Percentiles rank a stretch among this genome's conserved stretches.
phyloP scores from a whole-genome alignment of 768 basidiomycete species.

The Punctularia strigosozonata region DNA sequence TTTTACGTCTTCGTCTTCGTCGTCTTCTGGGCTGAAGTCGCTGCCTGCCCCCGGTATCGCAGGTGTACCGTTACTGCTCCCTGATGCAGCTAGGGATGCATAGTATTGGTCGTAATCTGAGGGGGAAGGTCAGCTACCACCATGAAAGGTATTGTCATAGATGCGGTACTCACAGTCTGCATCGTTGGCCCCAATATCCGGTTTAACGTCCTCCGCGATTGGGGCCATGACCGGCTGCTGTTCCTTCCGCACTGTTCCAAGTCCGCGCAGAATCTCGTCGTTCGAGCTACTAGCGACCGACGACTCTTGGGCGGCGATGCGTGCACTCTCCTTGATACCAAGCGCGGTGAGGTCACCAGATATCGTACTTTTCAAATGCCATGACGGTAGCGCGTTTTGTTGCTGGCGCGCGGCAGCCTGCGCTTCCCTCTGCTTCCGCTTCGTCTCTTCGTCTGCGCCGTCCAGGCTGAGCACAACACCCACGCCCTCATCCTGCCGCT shows the following conservation, averaged over 20 bases:
- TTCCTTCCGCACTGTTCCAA: slow-evolving; percentile 41
- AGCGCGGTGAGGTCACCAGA: slow-evolving; percentile 84
- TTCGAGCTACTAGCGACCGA: slow-evolving; percentile 32
- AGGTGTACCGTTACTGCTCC: slow-evolving; percentile 49
- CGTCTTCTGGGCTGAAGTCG: slow-evolving; percentile 46
- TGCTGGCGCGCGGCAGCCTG: slow-evolving; percentile 77
- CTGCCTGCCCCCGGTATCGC: slow-evolving; percentile 36
- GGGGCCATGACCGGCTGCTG: slow-evolving; percentile 15
- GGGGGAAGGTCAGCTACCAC: neutral
- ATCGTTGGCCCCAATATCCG: slow-evolving; percentile 40
- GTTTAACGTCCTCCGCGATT: slow-evolving; percentile 29
- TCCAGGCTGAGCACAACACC: slow-evolving; percentile 84
- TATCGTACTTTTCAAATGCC: slow-evolving; percentile 95
- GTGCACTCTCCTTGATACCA: slow-evolving; percentile 63
- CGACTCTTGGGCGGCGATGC: slow-evolving; percentile 19
- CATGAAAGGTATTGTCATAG: neutral
- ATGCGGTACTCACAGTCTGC: slow-evolving; percentile 45
- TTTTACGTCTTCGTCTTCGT: slow-evolving; percentile 63
- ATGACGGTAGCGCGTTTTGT: slow-evolving; percentile 86
- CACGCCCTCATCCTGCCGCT: slow-evolving; percentile 62
- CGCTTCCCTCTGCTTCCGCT: slow-evolving; percentile 60
- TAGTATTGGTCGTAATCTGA: slow-evolving; percentile 78
- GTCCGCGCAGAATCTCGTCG: slow-evolving; percentile 62
- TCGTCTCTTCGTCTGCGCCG: slow-evolving; percentile 73
- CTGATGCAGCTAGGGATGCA: slow-evolving; percentile 60